A percentile compares a stretch with the other conserved stretches of the same genome.
Conservation (phyloP, 352 stramenopile species). For the Pythium volutum region DNA sequence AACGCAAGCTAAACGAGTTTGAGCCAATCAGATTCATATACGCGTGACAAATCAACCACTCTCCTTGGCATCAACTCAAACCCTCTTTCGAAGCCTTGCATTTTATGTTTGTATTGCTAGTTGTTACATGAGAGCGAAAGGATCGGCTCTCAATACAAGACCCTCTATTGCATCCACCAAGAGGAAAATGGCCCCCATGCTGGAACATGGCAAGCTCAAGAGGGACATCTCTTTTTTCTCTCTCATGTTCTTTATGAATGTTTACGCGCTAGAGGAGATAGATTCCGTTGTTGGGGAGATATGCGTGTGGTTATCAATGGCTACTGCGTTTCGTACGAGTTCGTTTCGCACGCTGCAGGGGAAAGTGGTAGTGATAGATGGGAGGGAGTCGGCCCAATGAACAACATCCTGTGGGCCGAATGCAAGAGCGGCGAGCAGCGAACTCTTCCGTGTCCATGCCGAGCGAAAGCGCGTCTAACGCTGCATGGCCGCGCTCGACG, state of each 20-base stretch:
- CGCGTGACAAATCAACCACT: constrained; percentile 15
- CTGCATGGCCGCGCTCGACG: constrained; percentile 40
- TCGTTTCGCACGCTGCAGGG: not conserved
- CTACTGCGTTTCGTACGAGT: not conserved
- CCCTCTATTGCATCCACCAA: not conserved
- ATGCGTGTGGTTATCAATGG: not conserved
- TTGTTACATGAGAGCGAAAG: constrained; percentile 3
- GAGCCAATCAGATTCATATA: not conserved
- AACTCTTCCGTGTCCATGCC: not conserved
- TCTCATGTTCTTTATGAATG: constrained; percentile 1
- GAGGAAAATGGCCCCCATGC: not conserved
- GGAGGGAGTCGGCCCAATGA: not conserved
- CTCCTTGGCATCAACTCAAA: constrained; percentile 11
- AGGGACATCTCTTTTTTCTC: not conserved
- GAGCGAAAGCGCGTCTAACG: constrained; percentile 11
- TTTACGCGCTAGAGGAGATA: not conserved
- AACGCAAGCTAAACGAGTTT: not conserved
- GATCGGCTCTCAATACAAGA: constrained; percentile 23
- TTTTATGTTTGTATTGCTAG: not conserved
- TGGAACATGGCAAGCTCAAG: not conserved
- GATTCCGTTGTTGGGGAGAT: not conserved
- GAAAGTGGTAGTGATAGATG: too few relatives aligned
- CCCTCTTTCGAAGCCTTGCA: not conserved
- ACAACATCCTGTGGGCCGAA: not conserved
- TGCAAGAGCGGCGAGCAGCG: not conserved